Conservation (phyloP, 2,329 filamentous ascomycete genomes). For the Talaromyces atroroseus region DNA sequence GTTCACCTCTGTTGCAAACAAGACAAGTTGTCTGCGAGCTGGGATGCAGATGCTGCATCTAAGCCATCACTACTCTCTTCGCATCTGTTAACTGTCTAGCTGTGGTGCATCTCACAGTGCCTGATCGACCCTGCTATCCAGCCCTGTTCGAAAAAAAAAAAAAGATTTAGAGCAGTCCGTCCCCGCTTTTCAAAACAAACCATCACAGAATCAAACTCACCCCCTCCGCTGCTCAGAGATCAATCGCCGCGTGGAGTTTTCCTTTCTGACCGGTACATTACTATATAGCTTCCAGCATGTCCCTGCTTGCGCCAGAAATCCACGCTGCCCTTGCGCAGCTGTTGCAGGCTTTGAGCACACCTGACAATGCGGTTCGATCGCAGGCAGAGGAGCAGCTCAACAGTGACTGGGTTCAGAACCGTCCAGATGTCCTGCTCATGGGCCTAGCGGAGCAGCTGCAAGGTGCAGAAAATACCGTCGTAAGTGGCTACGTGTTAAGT, state of each 20-base stretch:
- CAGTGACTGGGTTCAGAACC: conserved; percentile 76
- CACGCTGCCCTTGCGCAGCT: conserved; percentile 80
- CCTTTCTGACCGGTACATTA: conserved; percentile 11
- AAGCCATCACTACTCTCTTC: conserved; percentile 15
- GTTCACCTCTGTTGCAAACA: conserved; percentile 8
- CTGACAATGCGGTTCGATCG: conserved; percentile 79
- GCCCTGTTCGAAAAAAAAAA: not conserved
- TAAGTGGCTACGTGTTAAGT: conserved; percentile 41
- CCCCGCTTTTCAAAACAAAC: conserved; percentile 5
- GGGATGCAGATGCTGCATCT: conserved; percentile 24
- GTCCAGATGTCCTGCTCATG: conserved; percentile 86
- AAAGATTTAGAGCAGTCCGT: not conserved
- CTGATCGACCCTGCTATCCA: not conserved
- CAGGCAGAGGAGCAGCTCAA: conserved; percentile 87
- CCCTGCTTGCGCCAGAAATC: conserved; percentile 76
- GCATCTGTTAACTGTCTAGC: not conserved
- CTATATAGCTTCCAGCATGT: conserved; percentile 55
- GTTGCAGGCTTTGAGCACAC: conserved; percentile 78
- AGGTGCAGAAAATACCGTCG: conserved; percentile 65
- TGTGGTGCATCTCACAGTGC: not conserved
- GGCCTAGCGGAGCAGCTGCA: conserved; percentile 89
- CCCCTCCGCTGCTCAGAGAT: conserved; percentile 3
- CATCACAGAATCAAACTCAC: conserved; percentile 5
- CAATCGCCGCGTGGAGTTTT: conserved; percentile 18
- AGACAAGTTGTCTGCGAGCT: conserved; percentile 17